A percentile compares a stretch with the other conserved stretches of the same genome.
Evolutionary conservation across 2,329 filamentous ascomycete species (phyloP).

Genomic region (Teratosphaeria zuluensis): DNA sequence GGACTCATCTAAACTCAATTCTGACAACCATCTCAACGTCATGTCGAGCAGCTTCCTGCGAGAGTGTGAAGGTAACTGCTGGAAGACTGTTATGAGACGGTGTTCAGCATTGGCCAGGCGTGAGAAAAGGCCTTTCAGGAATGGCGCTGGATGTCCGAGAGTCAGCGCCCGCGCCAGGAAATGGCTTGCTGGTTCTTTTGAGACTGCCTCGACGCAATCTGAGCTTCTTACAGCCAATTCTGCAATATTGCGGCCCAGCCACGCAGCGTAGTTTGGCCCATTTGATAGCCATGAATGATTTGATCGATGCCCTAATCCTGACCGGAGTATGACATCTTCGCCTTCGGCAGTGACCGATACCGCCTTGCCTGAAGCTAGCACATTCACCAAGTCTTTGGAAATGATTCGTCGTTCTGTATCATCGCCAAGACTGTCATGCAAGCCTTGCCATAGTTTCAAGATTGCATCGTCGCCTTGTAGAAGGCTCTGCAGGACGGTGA

Average conservation of each 20-base stretch:
- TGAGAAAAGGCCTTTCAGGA: constrained; percentile 10
- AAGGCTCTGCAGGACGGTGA: constrained; percentile 33
- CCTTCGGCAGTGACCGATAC: constrained; percentile 52
- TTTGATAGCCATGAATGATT: constrained; percentile 54
- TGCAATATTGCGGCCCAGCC: constrained; percentile 60
- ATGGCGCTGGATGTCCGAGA: constrained; percentile 52
- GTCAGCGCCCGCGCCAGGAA: constrained; percentile 52
- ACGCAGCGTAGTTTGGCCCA: constrained; percentile 55
- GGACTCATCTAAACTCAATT: neutral
- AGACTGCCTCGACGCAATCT: neutral
- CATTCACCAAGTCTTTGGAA: constrained; percentile 54
- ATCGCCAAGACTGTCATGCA: neutral
- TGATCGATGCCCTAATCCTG: constrained; percentile 1
- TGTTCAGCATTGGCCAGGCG: neutral
- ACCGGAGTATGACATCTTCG: constrained; percentile 37
- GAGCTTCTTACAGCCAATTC: constrained; percentile 10
- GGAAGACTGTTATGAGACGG: neutral
- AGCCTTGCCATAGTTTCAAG: constrained; percentile 30
- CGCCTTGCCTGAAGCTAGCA: constrained; percentile 52
- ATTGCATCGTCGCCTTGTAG: constrained; percentile 37
- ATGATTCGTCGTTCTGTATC: constrained; percentile 39
- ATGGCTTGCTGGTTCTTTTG: constrained; percentile 16
- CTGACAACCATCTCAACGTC: constrained; percentile 22
- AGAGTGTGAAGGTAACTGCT: constrained; percentile 9
- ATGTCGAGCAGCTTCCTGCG: constrained; percentile 36